These are phyloP conservation scores for Fusarium subglutinans DNA, from an alignment of 2,329 filamentous ascomycete genomes.

Conservation along the genomic window DNA sequence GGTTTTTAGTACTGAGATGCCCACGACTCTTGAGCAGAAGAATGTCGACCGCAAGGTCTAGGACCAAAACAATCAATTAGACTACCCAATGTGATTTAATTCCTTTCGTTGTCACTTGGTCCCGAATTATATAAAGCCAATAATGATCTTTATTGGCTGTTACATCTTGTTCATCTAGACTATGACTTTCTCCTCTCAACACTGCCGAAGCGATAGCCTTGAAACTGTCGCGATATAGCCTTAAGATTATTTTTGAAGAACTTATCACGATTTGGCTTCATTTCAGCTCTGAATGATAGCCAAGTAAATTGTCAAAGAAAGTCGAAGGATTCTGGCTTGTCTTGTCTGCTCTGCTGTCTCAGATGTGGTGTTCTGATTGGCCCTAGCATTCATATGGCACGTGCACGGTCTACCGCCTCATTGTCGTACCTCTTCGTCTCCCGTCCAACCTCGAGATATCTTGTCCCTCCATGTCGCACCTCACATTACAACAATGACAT, in stretches of 20 bases:
- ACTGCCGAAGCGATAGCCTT: too few relatives aligned
- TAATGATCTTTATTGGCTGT: neutral
- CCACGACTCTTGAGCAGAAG: neutral
- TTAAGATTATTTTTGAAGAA: too few relatives aligned
- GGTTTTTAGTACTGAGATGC: neutral
- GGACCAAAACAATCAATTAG: neutral
- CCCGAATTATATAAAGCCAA: neutral
- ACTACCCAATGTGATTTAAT: neutral
- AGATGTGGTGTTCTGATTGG: too few relatives aligned
- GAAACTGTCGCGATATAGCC: too few relatives aligned
- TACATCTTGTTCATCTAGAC: neutral
- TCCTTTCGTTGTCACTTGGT: neutral
- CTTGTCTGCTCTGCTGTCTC: neutral
- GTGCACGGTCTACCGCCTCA: neutral
- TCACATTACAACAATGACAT: too few relatives aligned
- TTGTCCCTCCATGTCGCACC: too few relatives aligned
- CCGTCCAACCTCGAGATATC: neutral
- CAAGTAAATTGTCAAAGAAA: too few relatives aligned
- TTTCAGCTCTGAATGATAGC: too few relatives aligned
- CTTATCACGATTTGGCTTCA: too few relatives aligned
- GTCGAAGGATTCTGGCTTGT: neutral
- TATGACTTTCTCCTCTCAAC: too few relatives aligned
- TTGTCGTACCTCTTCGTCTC: neutral
- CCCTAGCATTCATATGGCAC: neutral
- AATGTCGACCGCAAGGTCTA: slow-evolving; percentile 8